These are phyloP conservation scores for Paecilomyces fulvus DNA, from an alignment of 2,329 filamentous ascomycete species.

Conservation along the genomic window DNA sequence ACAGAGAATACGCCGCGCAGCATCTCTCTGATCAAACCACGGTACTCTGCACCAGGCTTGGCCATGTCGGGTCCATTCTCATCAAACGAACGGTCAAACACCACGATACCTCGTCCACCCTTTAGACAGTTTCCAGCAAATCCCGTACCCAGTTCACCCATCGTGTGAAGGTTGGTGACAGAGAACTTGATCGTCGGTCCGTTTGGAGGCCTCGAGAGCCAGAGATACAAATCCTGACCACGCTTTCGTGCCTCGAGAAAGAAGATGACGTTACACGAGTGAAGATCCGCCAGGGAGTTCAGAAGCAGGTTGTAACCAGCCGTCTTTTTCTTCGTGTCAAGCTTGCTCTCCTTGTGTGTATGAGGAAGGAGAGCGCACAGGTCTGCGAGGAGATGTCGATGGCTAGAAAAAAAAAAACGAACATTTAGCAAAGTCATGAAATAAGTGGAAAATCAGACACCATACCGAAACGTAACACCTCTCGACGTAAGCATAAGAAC, in stretches of 20 bases:
- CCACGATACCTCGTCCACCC: slow-evolving; percentile 81
- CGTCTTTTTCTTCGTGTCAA: slow-evolving; percentile 78
- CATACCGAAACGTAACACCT: slow-evolving; percentile 79
- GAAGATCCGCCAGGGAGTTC: slow-evolving; percentile 67
- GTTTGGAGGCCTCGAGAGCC: slow-evolving; percentile 86
- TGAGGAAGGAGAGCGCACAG: slow-evolving; percentile 83
- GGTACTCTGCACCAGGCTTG: slow-evolving; percentile 38
- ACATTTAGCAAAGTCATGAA: slow-evolving; percentile 5
- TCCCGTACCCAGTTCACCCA: slow-evolving; percentile 73
- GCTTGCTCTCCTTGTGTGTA: slow-evolving; percentile 87
- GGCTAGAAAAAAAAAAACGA: slow-evolving; percentile 45
- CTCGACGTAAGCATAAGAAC: slow-evolving; percentile 86
- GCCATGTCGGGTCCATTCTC: slow-evolving; percentile 66
- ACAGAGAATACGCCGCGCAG: slow-evolving; percentile 88
- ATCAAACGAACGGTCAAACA: slow-evolving; percentile 84
- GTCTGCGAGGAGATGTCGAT: slow-evolving; percentile 88
- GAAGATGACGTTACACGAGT: slow-evolving; percentile 89
- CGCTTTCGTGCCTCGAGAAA: slow-evolving; percentile 91
- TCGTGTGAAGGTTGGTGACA: slow-evolving; percentile 66
- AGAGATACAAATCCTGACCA: slow-evolving; percentile 86
- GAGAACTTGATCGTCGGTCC: slow-evolving; percentile 58
- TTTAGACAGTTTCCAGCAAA: slow-evolving; percentile 97
- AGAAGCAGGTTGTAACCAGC: slow-evolving; percentile 59
- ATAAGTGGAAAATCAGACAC: not conserved
- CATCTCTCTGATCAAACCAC: slow-evolving; percentile 64